Evolutionary conservation across 2,329 filamentous ascomycete genomes (phyloP), one percentile per base, ranked within the genome.

Genomic region (Monosporascus cannonballus): DNA sequence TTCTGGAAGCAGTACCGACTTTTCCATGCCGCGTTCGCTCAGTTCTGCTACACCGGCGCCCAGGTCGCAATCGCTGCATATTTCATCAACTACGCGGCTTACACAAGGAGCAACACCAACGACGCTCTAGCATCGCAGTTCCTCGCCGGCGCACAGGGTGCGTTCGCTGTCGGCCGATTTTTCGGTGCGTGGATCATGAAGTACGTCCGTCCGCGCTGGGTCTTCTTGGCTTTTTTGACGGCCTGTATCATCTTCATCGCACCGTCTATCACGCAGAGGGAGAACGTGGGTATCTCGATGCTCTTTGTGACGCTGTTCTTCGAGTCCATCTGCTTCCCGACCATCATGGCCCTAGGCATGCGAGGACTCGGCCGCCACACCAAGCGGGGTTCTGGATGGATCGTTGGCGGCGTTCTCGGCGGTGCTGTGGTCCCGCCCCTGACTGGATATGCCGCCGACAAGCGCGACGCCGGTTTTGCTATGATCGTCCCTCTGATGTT

Each of bases 271-370:
- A 75, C 75, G 0, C 68, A 75, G 53, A 59, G 67, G 11, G 74
- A 71, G n/a, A 72, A 75, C 57, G 67, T 67, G 0, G 78, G 78
- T 45, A 71, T 83, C 56, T 72, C 76, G 5, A 83, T 90, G 76
- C 77, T 90, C 30, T 88, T 83, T 67, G 56, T 88, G 9, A 82
- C 85, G 6, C 76, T 91, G 24, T 90, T 92, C 74, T 92, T 92
- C 69, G 89, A 90, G 70, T 86, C 81, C 4, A 87, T 90, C 64
- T 87, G 85, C 68, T 93, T 92, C 74, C 88, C 89, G 0, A 91
- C 87, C 18, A 90, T 93, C 62, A 83, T 93, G 30, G 87, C 87
- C 0, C 76, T 92, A 3, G 86, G 86, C 8, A 89, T 90, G 74
- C 80, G 86, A 22, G 87, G 87, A 2, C 76, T 91, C 1, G 89